Evolutionary conservation across 2,329 filamentous ascomycete species (phyloP), one percentile per base, ranked within the genome.

Genomic region (Cryphonectria radicalis): DNA sequence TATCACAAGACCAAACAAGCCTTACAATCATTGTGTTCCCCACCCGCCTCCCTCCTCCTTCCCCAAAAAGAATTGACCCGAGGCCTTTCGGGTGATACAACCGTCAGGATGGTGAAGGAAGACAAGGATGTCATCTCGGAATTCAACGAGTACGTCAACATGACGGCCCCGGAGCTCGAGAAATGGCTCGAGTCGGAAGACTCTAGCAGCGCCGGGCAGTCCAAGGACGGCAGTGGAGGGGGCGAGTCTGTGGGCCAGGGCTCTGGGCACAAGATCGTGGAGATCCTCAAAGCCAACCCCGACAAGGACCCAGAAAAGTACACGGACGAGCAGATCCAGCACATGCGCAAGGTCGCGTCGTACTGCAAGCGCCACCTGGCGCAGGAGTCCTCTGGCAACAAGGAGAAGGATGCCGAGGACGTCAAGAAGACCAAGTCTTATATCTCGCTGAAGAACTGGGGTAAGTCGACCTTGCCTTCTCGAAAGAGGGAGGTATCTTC

Each of bases 331-430:
- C 81, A 84, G 69, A 73, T 91, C 28, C 79, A 84, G 64, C 90
- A 90, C 73, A 90, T 90, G 88, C 83, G 89, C 65, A 86, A 85
- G 74, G 90, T 91, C 0, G 89, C 90, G 0, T 83, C 89, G 0
- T 91, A 91, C 73, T 90, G 87, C 77, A 92, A 92, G 77, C 83
- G 89, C 5, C 90, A 92, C 80, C 80, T 92, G 0, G 90, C 89
- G 0, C 89, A 91, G 75, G 90, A 92, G 78, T 84, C 86, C 70
- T 86, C 84, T 73, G 83, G 83, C 46, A 90, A 91, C 75, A 80
- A 83, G 70, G 82, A 90, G 74, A 87, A 88, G 66, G 78, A 83
- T 0, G 72, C 77, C 0, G 80, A 81, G 17, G 82, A 84, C n/a
- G 77, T 83, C 10, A 84, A 84, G 64, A 80, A 84, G 78, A 85